Base-by-base conservation (phyloP, 805 yeast genomes). In the Metschnikowia rubicola region DNA sequence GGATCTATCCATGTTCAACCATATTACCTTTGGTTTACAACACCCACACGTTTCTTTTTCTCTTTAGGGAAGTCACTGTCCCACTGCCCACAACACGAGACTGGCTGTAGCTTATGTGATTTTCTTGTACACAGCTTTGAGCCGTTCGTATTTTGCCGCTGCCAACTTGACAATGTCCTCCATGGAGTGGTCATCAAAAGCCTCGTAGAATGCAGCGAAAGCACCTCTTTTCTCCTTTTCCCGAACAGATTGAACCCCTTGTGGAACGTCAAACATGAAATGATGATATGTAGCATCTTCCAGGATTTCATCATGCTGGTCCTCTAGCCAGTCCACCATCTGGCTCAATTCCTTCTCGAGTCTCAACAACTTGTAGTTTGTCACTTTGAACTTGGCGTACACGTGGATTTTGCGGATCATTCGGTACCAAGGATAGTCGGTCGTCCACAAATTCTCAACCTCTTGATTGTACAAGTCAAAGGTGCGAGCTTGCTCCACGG, bases 341-440 rank as follows among this genome's bases (percentile, higher is more conserved):
- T 65, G 52, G 19, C 49, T 51, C 36, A 70, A 58, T 21, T 62
- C 65, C 31, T 59, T 60, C 43, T 70, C 74, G 31, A 68, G 48
- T 28, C 62, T 71, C n/a, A 75, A 69, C 29, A 82, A 59, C 55
- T 77, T 79, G 44, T 70, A 67, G 53, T 84, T 83, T 6, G 79
- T 66, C 29, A 78, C 61, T 47, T 83, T 78, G 47, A 84, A 70
- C 45, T 77, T 75, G 12, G 84, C 75, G 42, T 81, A 83, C 4
- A 82, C 70, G 42, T 68, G 74, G 33, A 87, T 59, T 63, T 88
- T 88, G 53, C 73, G 77, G 53, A 72, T 75, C 43, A 76, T 67
- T 52, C 76, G 71, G 68, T 84, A 88, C 90, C 96, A 86, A 1
- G 97, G 90, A 56, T 78, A 85, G 56, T 88, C 97, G 37, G 74